Percentiles rank a stretch among this genome's conserved stretches.
Evolutionary conservation across 192 early-diverging fungal species (phyloP).

Genomic region (Coemansia sp.): DNA sequence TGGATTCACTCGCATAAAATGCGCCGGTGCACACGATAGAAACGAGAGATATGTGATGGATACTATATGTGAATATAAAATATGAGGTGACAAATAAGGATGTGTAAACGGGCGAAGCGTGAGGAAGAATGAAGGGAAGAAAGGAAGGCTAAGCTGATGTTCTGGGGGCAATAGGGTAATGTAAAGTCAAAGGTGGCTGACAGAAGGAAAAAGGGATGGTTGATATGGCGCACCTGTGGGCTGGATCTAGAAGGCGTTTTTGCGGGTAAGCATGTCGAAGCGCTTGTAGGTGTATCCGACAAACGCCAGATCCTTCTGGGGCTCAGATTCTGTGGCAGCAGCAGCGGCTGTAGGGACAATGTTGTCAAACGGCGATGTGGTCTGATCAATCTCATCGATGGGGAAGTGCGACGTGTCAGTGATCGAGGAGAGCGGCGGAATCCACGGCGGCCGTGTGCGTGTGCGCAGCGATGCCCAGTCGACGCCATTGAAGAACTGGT

Average conservation of each 20-base stretch:
- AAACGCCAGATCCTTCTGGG: slow-evolving; percentile 96
- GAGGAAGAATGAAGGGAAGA: not conserved
- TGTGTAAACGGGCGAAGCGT: not conserved
- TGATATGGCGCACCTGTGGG: no score
- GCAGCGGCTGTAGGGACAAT: not conserved
- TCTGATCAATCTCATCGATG: slow-evolving; percentile 85
- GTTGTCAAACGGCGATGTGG: slow-evolving; percentile 57
- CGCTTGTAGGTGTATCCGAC: slow-evolving; percentile 98
- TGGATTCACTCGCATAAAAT: slow-evolving; percentile 23
- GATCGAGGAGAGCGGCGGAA: slow-evolving; percentile 88
- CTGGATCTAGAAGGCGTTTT: slow-evolving; percentile 59
- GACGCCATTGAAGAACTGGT: slow-evolving; percentile 94
- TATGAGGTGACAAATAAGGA: not conserved
- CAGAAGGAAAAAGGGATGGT: not conserved
- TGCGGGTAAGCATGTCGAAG: slow-evolving; percentile 80
- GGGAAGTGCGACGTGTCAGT: slow-evolving; percentile 99
- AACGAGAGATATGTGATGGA: no score
- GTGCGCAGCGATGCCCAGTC: slow-evolving; percentile 87
- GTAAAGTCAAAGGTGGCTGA: no score
- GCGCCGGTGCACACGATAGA: no score
- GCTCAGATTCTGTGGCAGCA: slow-evolving; percentile 27
- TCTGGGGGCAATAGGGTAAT: not conserved
- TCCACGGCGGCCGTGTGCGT: slow-evolving; percentile 81
- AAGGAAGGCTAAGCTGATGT: not conserved
- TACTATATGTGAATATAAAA: not conserved